Evolutionary conservation across 257 asterid genomes (phyloP).

Genomic region (Nyctanthes arbortristis): DNA sequence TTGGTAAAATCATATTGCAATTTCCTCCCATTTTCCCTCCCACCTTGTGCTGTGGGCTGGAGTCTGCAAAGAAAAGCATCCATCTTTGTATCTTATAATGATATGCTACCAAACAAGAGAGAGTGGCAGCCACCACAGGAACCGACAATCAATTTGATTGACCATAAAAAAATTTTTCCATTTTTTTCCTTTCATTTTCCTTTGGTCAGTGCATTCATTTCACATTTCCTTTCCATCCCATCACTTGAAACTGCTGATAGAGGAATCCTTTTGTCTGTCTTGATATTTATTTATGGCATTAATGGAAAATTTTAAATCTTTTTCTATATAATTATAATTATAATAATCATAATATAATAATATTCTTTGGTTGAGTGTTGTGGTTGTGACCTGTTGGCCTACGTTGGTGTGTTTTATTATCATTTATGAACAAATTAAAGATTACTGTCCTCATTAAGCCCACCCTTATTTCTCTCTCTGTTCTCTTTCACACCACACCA

Average conservation of each 20-base stretch:
- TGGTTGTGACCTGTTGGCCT: conserved; percentile 34
- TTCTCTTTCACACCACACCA: conserved; percentile 34
- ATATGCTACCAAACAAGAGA: not conserved
- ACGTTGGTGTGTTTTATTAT: conserved; percentile 29
- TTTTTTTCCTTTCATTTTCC: not conserved
- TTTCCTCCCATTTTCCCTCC: conserved; percentile 3
- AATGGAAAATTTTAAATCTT: conserved; percentile 18
- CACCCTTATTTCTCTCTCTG: conserved; percentile 38
- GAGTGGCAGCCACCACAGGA: not conserved
- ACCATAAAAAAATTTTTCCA: not conserved
- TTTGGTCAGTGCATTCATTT: conserved; percentile 2
- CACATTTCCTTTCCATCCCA: conserved; percentile 17
- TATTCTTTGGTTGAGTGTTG: conserved; percentile 13
- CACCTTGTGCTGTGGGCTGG: too few species aligned
- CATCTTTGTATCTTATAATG: not conserved
- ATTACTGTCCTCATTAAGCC: conserved; percentile 47
- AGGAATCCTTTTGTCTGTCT: conserved; percentile 25
- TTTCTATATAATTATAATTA: conserved; percentile 4
- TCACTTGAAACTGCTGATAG: conserved; percentile 25
- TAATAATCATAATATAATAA: not conserved
- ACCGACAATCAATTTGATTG: not conserved
- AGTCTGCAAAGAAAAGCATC: not conserved
- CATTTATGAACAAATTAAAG: conserved; percentile 41
- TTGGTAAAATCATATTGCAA: conserved; percentile 2
- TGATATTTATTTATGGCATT: conserved; percentile 28